Percentiles rank a stretch among this genome's conserved stretches.
phyloP scores from a whole-genome alignment of 768 basidiomycete species.

The Kwoniella dejecticola region DNA sequence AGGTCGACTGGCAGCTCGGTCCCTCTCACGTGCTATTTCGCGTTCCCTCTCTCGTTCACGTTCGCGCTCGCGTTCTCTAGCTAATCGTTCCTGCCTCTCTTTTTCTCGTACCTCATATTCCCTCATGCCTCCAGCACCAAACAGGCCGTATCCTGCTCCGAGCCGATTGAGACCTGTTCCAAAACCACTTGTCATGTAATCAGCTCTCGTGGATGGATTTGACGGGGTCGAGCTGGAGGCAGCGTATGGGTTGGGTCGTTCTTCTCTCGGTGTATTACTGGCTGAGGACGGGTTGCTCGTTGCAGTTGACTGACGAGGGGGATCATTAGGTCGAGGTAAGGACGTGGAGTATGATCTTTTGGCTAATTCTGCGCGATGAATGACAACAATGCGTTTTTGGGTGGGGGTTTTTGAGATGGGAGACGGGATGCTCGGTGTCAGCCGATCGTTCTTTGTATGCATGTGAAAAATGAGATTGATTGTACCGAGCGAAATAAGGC shows the following conservation, averaged over 20 bases:
- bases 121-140: conserved; percentile 12
- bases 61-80: conserved; percentile 18
- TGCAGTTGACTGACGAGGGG: conserved; percentile 8
- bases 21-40: conserved; percentile 1
- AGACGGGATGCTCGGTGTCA: background rate
- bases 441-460: conserved; percentile 1
- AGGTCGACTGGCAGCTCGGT: background rate
- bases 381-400: background rate
- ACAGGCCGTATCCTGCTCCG: conserved; percentile 10
- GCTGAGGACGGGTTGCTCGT: conserved; percentile 9
- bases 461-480: background rate
- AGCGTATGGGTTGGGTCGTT: conserved; percentile 9
- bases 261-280: conserved; percentile 2
- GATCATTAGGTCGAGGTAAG: conserved; percentile 12
- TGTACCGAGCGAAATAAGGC: background rate
- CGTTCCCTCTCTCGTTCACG: conserved; percentile 11
- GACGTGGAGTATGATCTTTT: conserved; percentile 3
- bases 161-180: conserved; percentile 3
- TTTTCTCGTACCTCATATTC: conserved; percentile 22
- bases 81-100: conserved; percentile 15
- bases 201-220: background rate
- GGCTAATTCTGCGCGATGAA: background rate
- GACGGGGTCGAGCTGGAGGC: background rate
- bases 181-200: conserved; percentile 5
- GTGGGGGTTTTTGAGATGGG: too few relatives aligned